Evolutionary conservation across 2,329 filamentous ascomycete genomes (phyloP).

Genomic region (Phoma sp.): DNA sequence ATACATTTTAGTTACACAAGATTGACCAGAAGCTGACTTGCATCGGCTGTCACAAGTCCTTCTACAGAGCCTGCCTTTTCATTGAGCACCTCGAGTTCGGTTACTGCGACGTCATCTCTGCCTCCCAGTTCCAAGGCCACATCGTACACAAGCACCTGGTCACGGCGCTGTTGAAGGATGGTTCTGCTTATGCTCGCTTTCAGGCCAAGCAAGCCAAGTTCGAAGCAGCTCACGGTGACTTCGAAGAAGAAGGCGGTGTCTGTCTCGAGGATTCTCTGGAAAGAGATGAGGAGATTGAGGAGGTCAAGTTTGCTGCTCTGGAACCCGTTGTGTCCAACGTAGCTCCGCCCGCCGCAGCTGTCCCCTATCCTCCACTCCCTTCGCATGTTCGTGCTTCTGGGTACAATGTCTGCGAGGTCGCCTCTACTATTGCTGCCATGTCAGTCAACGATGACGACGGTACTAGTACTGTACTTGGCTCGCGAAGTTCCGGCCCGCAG

Average conservation of each 20-base stretch:
- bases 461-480: slow-evolving; percentile 17
- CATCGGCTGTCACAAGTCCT: slow-evolving; percentile 59
- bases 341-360: neutral
- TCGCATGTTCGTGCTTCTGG: slow-evolving; percentile 3
- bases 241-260: slow-evolving; percentile 40
- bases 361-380: slow-evolving; percentile 33
- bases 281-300: slow-evolving; percentile 26
- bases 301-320: slow-evolving; percentile 34
- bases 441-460: slow-evolving; percentile 26
- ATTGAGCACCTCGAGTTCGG: slow-evolving; percentile 64
- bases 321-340: slow-evolving; percentile 25
- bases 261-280: slow-evolving; percentile 25
- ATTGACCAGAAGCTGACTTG: slow-evolving; percentile 61
- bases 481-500: neutral
- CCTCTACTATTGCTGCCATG: slow-evolving; percentile 20
- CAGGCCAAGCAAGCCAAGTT: slow-evolving; percentile 39
- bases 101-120: slow-evolving; percentile 55
- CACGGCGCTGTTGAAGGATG: slow-evolving; percentile 39
- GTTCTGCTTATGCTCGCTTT: slow-evolving; percentile 30
- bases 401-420: slow-evolving; percentile 8
- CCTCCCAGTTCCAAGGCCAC: slow-evolving; percentile 55
- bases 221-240: slow-evolving; percentile 37
- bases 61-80: slow-evolving; percentile 57
- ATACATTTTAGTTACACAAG: slow-evolving; percentile 54
- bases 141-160: slow-evolving; percentile 60